Evolutionary conservation across 2,329 filamentous ascomycete species (phyloP), one percentile per base, ranked within the genome.

Genomic region (Huntiella abstrusa): DNA sequence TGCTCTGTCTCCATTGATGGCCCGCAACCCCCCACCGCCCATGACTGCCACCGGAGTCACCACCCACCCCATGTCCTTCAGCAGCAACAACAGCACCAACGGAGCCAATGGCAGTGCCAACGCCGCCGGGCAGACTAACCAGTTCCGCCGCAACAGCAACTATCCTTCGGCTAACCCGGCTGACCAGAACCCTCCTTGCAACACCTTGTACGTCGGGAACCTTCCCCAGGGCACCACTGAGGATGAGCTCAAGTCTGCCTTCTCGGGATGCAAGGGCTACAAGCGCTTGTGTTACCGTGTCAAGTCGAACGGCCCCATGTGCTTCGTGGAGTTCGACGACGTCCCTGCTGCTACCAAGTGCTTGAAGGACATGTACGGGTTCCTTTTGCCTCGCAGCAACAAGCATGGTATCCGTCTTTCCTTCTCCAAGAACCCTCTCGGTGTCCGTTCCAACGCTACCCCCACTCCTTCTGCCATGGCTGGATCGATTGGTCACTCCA

Each of bases 151-250:
- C 13, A 45, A 45, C 33, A 49, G 48, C 53, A 80, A 78, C 51
- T 83, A 85, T 51, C 88, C 88, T 11, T 81, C 87, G 0, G 83
- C 84, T 51, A 96, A 96, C 54, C 88, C 87, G 0, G 87, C 88
- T 10, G 88, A 98, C 57, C 83, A 95, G 61, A 95, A 96, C 55
- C 88, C 88, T 1, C 91, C 91, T 0, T 96, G 91, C 70, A 96
- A 98, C 58, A 98, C 91, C 0, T 70, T 98, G 5, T 96, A 98
- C 57, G 88, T 98, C 15, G 88, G 91, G n/a, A 96, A 98, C 56
- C 67, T 98, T 38, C 91, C 88, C 0, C 75, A 87, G 48, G 83
- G 94, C 58, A 92, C 87, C 0, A 88, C 83, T 0, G 91, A 98
- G 57, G 88, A 96, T 57, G 91, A 96, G 60, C 72, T 98, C 47